Base-by-base conservation (phyloP, 164 flowering plant genomes). In the Sedum album region DNA sequence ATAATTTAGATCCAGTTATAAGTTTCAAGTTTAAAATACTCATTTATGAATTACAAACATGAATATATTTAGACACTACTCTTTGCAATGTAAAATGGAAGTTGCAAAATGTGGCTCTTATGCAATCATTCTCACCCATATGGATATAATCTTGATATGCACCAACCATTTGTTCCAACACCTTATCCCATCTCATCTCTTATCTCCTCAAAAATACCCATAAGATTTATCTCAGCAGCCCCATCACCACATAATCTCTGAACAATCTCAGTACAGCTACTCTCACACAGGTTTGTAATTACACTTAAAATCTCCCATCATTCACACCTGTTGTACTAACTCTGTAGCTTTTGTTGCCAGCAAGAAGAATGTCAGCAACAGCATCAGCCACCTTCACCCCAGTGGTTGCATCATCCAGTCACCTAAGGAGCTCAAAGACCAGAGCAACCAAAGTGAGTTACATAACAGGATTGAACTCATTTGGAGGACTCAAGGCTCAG, bases 401-500 rank as follows among this genome's bases (percentile, higher is more conserved):
- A 9, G 39, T 71, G 46, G 28, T 68, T 20, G 46, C 63, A 14
- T 61, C 65, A 66, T 26, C 65, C 15, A 30, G 17, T 13, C 66
- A 65, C 67, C 46, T 9, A 15, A 21, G 64, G 23, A 44, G 79
- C 18, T 63, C n/a, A 53, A 78, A 33, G 69, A 6, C 25, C 9
- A 77, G 74, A 60, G 72, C 73, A 51, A 71, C 60, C 57, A 82
- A 73, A 36, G 81, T 82, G 48, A 74, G 20, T 20, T 76, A 76
- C 78, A 79, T 84, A 5, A 68, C 68, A 46, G 86, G 91, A 25
- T 41, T 87, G 74, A 87, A 77, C 70, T 75, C 85, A 39, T 87
- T 77, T 60, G 79, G 79, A 28, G 91, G 91, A 28, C 80, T 87
- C 46, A 87, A 83, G 72, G 85, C 85, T 31, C 73, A 83, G 31